Evolutionary conservation across 345 rosid genomes (phyloP).

Genomic region (Salix viminalis): DNA sequence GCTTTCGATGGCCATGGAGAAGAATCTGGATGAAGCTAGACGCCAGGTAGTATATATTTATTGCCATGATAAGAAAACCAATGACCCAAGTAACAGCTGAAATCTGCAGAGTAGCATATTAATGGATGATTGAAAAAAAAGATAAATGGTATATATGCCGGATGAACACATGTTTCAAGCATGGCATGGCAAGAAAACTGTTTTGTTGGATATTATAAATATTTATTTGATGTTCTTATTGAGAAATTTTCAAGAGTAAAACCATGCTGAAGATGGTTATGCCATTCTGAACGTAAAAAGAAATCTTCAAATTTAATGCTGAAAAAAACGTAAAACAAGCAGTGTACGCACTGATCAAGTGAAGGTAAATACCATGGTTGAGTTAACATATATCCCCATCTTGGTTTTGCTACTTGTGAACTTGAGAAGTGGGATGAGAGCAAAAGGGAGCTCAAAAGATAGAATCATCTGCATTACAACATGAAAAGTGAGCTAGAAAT

Average conservation of each 20-base stretch:
- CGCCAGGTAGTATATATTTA: constrained; percentile 62
- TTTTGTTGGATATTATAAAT: no score
- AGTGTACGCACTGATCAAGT: constrained; percentile 1
- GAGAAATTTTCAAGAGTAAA: no score
- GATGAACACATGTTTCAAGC: no score
- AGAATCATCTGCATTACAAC: constrained; percentile 66
- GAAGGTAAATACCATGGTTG: constrained; percentile 40
- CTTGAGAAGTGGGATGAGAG: constrained; percentile 86
- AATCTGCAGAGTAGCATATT: constrained; percentile 31
- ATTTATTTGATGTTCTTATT: no score
- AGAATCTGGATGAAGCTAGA: constrained; percentile 58
- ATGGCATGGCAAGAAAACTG: no score
- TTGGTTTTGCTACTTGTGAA: constrained; percentile 83
- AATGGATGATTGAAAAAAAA: no score
- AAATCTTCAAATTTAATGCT: not conserved
- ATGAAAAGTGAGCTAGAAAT: not conserved
- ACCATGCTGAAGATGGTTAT: not conserved
- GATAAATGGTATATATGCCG: no score
- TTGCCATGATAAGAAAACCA: constrained; percentile 70
- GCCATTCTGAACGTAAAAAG: not conserved
- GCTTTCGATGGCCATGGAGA: constrained; percentile 39
- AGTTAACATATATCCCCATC: constrained; percentile 74
- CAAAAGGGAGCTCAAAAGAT: constrained; percentile 93
- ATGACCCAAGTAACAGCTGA: constrained; percentile 73
- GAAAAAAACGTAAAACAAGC: not conserved